Conservation (phyloP, 1,139 yeast species). For the Pichia sp. region DNA sequence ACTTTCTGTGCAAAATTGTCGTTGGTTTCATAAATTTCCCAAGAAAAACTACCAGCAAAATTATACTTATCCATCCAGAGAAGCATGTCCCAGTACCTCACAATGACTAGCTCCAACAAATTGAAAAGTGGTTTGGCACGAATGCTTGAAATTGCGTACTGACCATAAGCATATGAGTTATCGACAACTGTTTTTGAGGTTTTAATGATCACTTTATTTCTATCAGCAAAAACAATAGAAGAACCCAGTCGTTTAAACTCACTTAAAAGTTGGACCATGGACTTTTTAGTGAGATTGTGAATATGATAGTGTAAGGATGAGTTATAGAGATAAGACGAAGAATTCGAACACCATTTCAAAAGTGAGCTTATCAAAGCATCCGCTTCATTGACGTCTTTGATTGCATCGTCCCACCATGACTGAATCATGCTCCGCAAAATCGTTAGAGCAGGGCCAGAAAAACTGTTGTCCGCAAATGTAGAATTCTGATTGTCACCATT, state of each 20-base stretch:
- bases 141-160: slow-evolving; percentile 73
- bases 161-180: slow-evolving; percentile 91
- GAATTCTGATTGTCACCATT: slow-evolving; percentile 53
- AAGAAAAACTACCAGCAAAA: slow-evolving; percentile 78
- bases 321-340: slow-evolving; percentile 71
- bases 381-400: slow-evolving; percentile 63
- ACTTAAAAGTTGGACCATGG: slow-evolving; percentile 72
- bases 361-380: slow-evolving; percentile 82
- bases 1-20: neutral
- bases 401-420: slow-evolving; percentile 93
- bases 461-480: slow-evolving; percentile 68
- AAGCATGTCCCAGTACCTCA: slow-evolving; percentile 83
- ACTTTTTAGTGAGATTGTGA: slow-evolving; percentile 80
- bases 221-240: slow-evolving; percentile 71
- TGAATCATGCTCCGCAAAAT: slow-evolving; percentile 73
- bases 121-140: slow-evolving; percentile 79
- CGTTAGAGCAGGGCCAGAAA: slow-evolving; percentile 69
- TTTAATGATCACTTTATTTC: slow-evolving; percentile 67
- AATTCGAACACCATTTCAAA: slow-evolving; percentile 82
- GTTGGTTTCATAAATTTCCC: slow-evolving; percentile 40
- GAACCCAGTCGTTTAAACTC: slow-evolving; percentile 81
- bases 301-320: slow-evolving; percentile 79
- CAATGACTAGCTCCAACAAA: slow-evolving; percentile 70
- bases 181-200: slow-evolving; percentile 79
- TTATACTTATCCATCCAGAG: slow-evolving; percentile 95